These are phyloP conservation scores for Cordyceps cateniannulata DNA, from an alignment of 2,329 filamentous ascomycete genomes.

Conservation along the genomic window DNA sequence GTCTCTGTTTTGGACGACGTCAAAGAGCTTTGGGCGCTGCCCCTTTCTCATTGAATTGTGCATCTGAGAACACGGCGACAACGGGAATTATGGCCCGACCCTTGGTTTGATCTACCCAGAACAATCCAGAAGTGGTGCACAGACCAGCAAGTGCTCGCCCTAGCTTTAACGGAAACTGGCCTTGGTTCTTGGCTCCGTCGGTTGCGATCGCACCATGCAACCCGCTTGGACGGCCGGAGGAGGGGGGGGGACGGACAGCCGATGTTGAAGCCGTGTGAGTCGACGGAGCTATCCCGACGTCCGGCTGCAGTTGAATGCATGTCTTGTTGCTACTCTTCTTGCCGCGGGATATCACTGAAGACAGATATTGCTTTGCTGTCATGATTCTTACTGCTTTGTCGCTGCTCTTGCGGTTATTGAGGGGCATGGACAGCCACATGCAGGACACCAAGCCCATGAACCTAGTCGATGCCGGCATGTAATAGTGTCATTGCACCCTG, in stretches of 20 bases:
- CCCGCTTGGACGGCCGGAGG: not conserved
- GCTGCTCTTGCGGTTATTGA: not conserved
- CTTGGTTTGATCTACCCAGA: not conserved
- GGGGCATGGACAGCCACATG: not conserved
- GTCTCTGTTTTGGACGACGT: not conserved
- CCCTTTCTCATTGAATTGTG: not conserved
- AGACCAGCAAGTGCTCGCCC: not conserved
- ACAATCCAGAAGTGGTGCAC: not conserved
- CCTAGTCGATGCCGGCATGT: not conserved
- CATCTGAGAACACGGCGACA: not conserved
- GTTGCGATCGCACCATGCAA: conserved; percentile 4
- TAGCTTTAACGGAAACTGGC: not conserved
- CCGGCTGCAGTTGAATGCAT: not conserved
- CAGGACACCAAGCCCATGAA: not conserved
- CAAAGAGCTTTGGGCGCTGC: not conserved
- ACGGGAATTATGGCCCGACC: not conserved
- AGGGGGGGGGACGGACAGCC: not conserved
- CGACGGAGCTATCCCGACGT: not conserved
- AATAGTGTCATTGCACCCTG: not conserved
- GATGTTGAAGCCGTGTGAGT: not conserved
- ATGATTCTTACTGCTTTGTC: not conserved
- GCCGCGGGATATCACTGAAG: not conserved
- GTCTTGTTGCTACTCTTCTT: not conserved
- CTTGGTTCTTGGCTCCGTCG: not conserved
- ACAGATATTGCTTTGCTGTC: not conserved